Conservation (phyloP, 768 basidiomycete species). For the Cubamyces lactineus region DNA sequence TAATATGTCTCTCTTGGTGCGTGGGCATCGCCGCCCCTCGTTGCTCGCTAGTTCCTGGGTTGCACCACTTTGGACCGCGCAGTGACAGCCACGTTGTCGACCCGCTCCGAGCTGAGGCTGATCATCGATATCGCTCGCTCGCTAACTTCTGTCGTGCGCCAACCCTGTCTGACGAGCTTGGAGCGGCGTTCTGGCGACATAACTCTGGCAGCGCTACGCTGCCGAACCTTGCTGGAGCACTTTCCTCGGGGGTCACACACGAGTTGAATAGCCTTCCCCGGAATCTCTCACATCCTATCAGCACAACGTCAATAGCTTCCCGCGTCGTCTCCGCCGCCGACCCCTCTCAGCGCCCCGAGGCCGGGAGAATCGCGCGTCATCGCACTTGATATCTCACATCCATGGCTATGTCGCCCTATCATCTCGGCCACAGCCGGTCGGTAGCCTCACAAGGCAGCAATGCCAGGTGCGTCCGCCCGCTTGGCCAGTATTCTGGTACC, state of each 20-base stretch:
- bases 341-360: slow-evolving; percentile 8
- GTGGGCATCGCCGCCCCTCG: slow-evolving; percentile 12
- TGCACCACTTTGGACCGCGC: slow-evolving; percentile 6
- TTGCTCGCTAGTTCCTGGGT: slow-evolving; percentile 15
- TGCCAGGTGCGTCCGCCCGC: background rate
- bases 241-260: background rate
- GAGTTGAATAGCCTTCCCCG: slow-evolving; percentile 3
- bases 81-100: slow-evolving; percentile 18
- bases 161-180: background rate
- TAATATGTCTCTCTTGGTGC: slow-evolving; percentile 19
- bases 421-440: slow-evolving; percentile 10
- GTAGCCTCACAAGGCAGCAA: slow-evolving; percentile 14
- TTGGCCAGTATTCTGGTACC: slow-evolving; percentile 16
- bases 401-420: slow-evolving; percentile 2
- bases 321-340: background rate
- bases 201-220: background rate
- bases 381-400: slow-evolving; percentile 2
- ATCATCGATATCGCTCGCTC: slow-evolving; percentile 14
- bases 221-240: too few species aligned
- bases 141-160: background rate
- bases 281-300: slow-evolving; percentile 1
- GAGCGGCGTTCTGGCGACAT: background rate
- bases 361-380: slow-evolving; percentile 3
- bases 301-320: slow-evolving; percentile 2
- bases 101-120: background rate